These are phyloP conservation scores for Tetrahymena thermophila DNA, from an alignment of 73 alveolate species.

Conservation along the genomic window DNA sequence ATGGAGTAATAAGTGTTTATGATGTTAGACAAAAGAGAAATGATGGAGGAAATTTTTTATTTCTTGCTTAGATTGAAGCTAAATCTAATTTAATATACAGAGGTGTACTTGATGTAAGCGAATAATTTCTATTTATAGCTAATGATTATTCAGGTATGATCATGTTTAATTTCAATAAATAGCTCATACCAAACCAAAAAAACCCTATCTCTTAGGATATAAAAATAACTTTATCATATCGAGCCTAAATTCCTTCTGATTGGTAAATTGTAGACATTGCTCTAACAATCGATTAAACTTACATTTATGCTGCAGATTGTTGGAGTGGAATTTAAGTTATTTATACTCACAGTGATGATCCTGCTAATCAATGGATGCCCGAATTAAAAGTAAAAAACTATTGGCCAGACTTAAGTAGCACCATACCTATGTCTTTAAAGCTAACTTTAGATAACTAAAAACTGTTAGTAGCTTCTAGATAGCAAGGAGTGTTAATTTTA, in stretches of 20 bases:
- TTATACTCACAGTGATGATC: not conserved
- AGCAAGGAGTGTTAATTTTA: not conserved
- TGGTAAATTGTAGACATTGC: not conserved
- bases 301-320: not conserved
- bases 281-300: not conserved
- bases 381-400: not conserved
- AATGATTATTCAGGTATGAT: not conserved
- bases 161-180: not conserved
- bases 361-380: not conserved
- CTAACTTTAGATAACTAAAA: not conserved
- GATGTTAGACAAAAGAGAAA: not conserved
- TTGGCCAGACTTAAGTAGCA: not conserved
- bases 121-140: not conserved
- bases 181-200: not conserved
- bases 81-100: not conserved
- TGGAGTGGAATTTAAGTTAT: not conserved
- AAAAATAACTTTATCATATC: not conserved
- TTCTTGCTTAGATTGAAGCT: not conserved
- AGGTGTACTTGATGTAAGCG: not conserved
- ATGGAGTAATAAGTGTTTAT: not conserved
- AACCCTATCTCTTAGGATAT: not conserved
- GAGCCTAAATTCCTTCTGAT: not conserved
- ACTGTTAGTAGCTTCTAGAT: not conserved
- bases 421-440: not conserved
- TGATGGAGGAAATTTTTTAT: not conserved